These are phyloP conservation scores for Globisporangium radiosum DNA, from an alignment of 352 stramenopile genomes.

Conservation along the genomic window DNA sequence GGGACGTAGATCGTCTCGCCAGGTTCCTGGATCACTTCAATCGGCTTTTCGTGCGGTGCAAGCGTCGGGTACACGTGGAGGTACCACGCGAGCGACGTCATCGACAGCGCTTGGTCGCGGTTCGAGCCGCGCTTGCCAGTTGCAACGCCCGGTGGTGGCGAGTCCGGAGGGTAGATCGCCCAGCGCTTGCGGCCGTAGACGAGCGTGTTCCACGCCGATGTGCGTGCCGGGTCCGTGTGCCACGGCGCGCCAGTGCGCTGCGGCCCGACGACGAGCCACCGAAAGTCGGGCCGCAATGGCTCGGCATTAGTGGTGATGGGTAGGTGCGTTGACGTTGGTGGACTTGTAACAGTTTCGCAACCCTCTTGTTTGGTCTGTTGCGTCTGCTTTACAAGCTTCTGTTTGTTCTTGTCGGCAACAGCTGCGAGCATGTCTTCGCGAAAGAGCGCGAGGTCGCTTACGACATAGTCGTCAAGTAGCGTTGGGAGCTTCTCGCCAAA, in stretches of 20 bases:
- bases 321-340: background rate
- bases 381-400: too few species aligned
- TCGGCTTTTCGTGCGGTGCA: constrained; percentile 55
- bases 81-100: constrained; percentile 83
- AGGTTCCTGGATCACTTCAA: constrained; percentile 86
- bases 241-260: constrained; percentile 88
- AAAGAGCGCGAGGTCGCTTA: constrained; percentile 64
- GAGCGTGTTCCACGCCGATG: constrained; percentile 95
- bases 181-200: constrained; percentile 93
- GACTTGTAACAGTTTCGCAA: background rate
- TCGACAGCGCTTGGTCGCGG: constrained; percentile 55
- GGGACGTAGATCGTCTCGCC: constrained; percentile 97
- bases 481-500: constrained; percentile 81
- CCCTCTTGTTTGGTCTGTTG: too few species aligned
- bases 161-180: constrained; percentile 92
- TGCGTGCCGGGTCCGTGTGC: constrained; percentile 94
- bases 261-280: constrained; percentile 81
- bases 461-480: constrained; percentile 60
- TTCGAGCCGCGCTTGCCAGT: constrained; percentile 44
- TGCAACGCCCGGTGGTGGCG: constrained; percentile 56
- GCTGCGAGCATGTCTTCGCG: constrained; percentile 56
- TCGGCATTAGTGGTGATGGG: background rate
- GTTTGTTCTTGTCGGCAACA: background rate
- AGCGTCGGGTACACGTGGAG: constrained; percentile 82
- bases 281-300: constrained; percentile 45